These are phyloP conservation scores for Aspergillus sclerotioniger DNA, from an alignment of 495 filamentous ascomycete species.

Conservation along the genomic window DNA sequence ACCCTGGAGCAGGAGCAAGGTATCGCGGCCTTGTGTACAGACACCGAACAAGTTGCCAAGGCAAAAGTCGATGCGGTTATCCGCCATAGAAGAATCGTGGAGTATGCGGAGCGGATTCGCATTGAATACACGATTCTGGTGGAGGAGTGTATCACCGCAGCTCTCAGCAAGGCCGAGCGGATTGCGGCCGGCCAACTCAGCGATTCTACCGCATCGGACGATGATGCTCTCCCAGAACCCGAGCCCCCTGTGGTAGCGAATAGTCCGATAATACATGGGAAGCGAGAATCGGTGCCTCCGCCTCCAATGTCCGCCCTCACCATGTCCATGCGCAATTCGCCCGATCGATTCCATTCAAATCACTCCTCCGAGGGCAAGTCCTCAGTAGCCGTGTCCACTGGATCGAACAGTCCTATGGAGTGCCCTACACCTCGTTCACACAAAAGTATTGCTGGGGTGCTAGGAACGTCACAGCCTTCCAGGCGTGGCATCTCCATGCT, in stretches of 20 bases:
- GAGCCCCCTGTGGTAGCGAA: not conserved
- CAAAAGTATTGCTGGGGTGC: slow-evolving; percentile 60
- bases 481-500: slow-evolving; percentile 70
- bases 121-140: slow-evolving; percentile 88
- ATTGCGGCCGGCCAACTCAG: slow-evolving; percentile 83
- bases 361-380: slow-evolving; percentile 43
- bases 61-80: slow-evolving; percentile 90
- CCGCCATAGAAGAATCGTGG: slow-evolving; percentile 87
- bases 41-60: slow-evolving; percentile 78
- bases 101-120: slow-evolving; percentile 93
- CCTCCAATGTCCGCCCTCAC: slow-evolving; percentile 40
- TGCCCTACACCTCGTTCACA: slow-evolving; percentile 89
- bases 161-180: slow-evolving; percentile 83
- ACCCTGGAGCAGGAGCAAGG: slow-evolving; percentile 95
- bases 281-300: slow-evolving; percentile 19
- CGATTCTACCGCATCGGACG: slow-evolving; percentile 60
- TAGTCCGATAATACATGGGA: slow-evolving; percentile 9
- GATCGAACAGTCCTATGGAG: slow-evolving; percentile 88
- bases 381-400: slow-evolving; percentile 63
- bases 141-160: slow-evolving; percentile 90
- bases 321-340: slow-evolving; percentile 43
- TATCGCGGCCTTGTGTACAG: slow-evolving; percentile 77
- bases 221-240: slow-evolving; percentile 39
- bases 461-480: slow-evolving; percentile 60
- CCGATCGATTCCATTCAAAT: slow-evolving; percentile 29